A percentile compares a stretch with the other conserved stretches of the same genome.
Conservation (phyloP, 1,284 basidiomycete species). For the Athelia psychrophila region DNA sequence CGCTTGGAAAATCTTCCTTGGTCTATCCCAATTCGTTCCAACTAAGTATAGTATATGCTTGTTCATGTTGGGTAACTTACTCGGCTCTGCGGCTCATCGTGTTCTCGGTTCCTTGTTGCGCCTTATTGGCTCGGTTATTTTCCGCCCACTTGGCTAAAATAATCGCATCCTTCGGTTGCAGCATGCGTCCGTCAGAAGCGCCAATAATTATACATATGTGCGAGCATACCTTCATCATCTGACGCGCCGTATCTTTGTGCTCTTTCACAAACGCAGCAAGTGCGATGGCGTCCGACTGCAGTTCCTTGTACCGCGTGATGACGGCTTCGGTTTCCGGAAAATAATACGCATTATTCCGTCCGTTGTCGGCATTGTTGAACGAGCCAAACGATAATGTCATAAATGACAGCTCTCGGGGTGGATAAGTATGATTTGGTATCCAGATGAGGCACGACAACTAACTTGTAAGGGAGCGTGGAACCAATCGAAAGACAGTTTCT, state of each 20-base stretch:
- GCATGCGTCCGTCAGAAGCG: conserved; percentile 9
- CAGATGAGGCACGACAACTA: background rate
- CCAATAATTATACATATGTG: conserved; percentile 15
- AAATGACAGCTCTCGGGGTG: background rate
- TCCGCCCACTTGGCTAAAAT: background rate
- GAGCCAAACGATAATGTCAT: background rate
- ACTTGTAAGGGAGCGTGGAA: background rate
- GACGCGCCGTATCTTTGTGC: background rate
- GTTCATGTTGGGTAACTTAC: background rate
- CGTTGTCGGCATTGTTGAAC: background rate
- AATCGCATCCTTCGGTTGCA: conserved; percentile 3
- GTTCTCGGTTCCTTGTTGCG: background rate
- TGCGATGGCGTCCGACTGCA: background rate
- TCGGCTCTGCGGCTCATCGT: background rate
- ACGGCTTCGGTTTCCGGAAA: background rate
- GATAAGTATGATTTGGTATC: background rate
- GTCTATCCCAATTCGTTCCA: background rate
- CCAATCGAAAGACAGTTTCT: background rate
- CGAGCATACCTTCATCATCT: conserved; percentile 4
- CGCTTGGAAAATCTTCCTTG: background rate
- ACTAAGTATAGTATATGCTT: background rate
- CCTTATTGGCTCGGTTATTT: background rate
- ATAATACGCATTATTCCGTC: background rate
- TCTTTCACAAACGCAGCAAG: background rate
- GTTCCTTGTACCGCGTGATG: background rate